Conservation (phyloP, 1,284 basidiomycete genomes). For the Bothia castanella region DNA sequence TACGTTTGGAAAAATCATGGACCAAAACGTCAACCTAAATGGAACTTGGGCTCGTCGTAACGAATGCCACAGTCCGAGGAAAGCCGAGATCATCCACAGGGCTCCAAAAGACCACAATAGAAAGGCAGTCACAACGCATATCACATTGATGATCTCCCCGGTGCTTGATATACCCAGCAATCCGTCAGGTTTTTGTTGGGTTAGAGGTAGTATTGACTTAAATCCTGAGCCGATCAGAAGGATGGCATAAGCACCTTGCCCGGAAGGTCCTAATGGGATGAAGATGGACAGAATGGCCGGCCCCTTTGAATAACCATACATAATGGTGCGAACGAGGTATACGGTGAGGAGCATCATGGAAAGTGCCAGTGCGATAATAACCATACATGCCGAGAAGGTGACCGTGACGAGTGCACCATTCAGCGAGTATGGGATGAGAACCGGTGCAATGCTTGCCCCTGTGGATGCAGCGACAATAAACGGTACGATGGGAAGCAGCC, state of each 20-base stretch:
- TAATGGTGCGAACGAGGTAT: constrained; percentile 46
- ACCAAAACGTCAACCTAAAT: constrained; percentile 55
- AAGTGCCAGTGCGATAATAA: constrained; percentile 56
- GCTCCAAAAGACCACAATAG: constrained; percentile 51
- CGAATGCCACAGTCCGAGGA: constrained; percentile 43
- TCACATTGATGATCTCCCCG: constrained; percentile 41
- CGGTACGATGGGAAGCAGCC: constrained; percentile 72
- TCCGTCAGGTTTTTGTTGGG: constrained; percentile 22
- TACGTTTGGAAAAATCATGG: constrained; percentile 60
- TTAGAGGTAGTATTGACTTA: constrained; percentile 35
- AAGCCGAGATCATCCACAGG: constrained; percentile 51
- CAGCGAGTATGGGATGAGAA: constrained; percentile 44
- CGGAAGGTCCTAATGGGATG: constrained; percentile 53
- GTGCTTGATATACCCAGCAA: constrained; percentile 29
- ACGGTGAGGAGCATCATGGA: constrained; percentile 53
- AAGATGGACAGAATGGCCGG: constrained; percentile 58
- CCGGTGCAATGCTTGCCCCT: constrained; percentile 55
- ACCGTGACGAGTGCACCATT: constrained; percentile 54
- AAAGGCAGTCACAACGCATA: constrained; percentile 47
- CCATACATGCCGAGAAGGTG: constrained; percentile 48
- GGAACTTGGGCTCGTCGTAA: constrained; percentile 38
- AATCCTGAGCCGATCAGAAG: constrained; percentile 45
- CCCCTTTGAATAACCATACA: constrained; percentile 46
- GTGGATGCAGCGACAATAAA: constrained; percentile 66
- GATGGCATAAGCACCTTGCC: constrained; percentile 54